Base-by-base conservation (phyloP, 1,284 basidiomycete species). In the Boletellus sp. region DNA sequence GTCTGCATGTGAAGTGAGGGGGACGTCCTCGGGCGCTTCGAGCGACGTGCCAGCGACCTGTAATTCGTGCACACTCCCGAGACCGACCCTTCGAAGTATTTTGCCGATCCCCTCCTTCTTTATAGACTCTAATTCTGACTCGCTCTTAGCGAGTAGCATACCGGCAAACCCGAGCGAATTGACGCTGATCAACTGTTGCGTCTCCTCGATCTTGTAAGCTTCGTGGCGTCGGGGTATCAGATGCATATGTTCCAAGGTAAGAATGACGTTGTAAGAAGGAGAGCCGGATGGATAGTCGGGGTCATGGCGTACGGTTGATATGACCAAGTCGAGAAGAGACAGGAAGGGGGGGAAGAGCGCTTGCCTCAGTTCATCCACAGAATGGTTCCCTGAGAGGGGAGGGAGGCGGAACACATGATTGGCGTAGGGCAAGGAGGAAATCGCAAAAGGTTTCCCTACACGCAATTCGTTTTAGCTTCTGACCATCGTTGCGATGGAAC, bases 131-230 rank as follows among this genome's bases (percentile, higher is more conserved):
- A 91, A 67, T 72, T 93, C 89, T 19, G 75, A 75, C 53, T 86
- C 81, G 58, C 85, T 90, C 73, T 86, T 90, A 39, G 90, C 91
- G 46, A 95, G 79, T 54, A 94, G 62, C 83, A 90, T 81, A 3
- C 93, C 92, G 13, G 90, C 88, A 65, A 86, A 94, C n/a, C 89
- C 93, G 35, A 93, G 77, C 44, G 91, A 79, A 67, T 95, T 94
- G 33, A 95, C 76, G 58, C 81, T 82, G 40, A 95, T 66, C 53
- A 67, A 57, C 35, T 81, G 78, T 16, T 80, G 79, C 6, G 78
- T 80, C 51, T 73, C 74, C 48, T 67, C 52, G 10, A 86, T 68
- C 15, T 65, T 70, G 64, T 85, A 76, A 16, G 67, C 70, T 62
- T 89, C 87, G 41, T 71, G 68, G 48, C 76, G 76, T 40, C 92